Conservation (phyloP, 1,139 yeast species). For the Hanseniaspora uvarum region DNA sequence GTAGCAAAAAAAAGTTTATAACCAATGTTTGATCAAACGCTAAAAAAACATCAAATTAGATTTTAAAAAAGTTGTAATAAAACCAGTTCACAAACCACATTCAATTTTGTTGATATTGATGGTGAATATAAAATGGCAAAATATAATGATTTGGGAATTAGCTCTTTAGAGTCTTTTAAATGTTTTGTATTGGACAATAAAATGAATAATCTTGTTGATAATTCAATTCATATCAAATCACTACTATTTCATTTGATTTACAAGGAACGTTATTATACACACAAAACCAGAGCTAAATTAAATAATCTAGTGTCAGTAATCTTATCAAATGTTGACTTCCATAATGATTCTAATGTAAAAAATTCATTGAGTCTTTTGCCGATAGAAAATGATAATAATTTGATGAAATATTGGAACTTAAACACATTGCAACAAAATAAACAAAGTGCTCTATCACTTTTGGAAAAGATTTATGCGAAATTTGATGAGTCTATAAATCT, state of each 20-base stretch:
- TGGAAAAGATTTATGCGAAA: background rate
- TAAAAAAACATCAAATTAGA: no score
- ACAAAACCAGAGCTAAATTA: slow-evolving; percentile 8
- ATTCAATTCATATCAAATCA: background rate
- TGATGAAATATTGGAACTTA: background rate
- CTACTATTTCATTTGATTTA: background rate
- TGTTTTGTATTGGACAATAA: slow-evolving; percentile 7
- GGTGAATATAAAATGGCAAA: background rate
- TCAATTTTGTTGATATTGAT: background rate
- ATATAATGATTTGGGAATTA: background rate
- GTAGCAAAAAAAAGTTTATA: no score
- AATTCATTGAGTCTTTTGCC: background rate
- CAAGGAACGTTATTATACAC: slow-evolving; percentile 2
- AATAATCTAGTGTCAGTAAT: background rate
- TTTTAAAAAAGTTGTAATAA: no score
- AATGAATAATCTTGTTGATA: background rate
- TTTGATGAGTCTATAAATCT: background rate
- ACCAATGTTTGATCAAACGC: no score
- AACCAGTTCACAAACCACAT: background rate
- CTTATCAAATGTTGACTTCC: background rate
- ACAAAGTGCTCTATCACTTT: background rate
- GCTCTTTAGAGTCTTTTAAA: background rate
- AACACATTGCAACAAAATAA: background rate
- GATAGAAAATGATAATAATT: background rate
- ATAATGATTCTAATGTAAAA: background rate